Base-by-base conservation (phyloP, 1,284 basidiomycete genomes). In the Microbotryum scabiosae region DNA sequence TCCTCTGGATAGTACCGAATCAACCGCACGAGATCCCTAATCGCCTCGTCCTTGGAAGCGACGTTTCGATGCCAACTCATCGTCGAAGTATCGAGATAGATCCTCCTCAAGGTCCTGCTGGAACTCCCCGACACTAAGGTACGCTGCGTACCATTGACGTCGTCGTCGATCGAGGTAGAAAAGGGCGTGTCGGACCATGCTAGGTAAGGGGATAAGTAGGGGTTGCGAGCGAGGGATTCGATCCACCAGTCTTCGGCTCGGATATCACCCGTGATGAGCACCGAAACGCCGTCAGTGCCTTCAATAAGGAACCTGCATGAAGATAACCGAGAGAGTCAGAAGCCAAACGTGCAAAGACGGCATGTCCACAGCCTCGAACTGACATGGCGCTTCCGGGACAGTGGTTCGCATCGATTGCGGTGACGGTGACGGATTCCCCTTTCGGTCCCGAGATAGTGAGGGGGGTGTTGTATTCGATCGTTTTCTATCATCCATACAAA, bases 371-470 rank as follows among this genome's bases (percentile, higher is more conserved):
- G 43, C n/a, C 36, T 55, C 16, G 18, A 5, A 74, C 83, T 51
- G 70, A 92, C 92, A 97, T 96, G 32, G 89, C 84, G 0, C 89
- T 85, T 0, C 93, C 93, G 12, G 90, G 90, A 74, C 91, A 96
- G 73, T 97, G 93, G 72, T 97, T 97, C 2, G 93, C 91, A 68
- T 93, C 87, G 18, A 97, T 76, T 4, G 89, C 79, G 0, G 90
- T 94, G 61, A 96, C 80, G 0, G 78, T 84, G 3, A 91, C 82
- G 0, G 73, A 75, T 60, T 85, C 82, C 10, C 78, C 77, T 6
- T 81, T 78, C 23, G 92, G 76, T 21, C 84, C 81, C 48, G 36
- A 25, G 20, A 68, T 46, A 16, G 41, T 41, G n/a, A 56, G 45
- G 4, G 66, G 60, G 1, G 47, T 45, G 28, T 69, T 63, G 23